Evolutionary conservation across 495 filamentous ascomycete species (phyloP).

Genomic region (Bathelium albidoporum): DNA sequence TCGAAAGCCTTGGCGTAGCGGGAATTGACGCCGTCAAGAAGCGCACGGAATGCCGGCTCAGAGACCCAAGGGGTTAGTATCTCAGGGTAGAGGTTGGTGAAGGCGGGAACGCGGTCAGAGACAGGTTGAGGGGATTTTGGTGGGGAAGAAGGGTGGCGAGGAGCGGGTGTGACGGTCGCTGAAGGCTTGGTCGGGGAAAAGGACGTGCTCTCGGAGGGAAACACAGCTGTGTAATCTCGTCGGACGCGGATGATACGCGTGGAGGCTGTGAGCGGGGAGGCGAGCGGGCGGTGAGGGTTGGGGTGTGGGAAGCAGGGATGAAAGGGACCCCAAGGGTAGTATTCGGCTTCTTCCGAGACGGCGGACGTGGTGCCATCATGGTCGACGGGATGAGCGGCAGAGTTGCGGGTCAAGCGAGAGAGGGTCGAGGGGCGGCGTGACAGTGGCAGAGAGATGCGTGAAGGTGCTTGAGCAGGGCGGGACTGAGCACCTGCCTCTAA

Average conservation of each 20-base stretch:
- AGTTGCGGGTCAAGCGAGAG: constrained; percentile 7
- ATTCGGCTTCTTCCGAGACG: constrained; percentile 25
- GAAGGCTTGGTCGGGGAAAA: no score
- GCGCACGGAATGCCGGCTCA: constrained; percentile 44
- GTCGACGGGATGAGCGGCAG: background rate
- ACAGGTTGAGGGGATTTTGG: constrained; percentile 44
- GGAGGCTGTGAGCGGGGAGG: constrained; percentile 57
- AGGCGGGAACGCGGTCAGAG: constrained; percentile 76
- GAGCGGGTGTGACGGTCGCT: no score
- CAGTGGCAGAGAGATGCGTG: constrained; percentile 20
- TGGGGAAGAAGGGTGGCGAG: background rate
- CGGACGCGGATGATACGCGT: constrained; percentile 87
- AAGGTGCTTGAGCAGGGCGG: background rate
- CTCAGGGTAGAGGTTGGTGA: constrained; percentile 89
- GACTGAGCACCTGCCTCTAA: constrained; percentile 13
- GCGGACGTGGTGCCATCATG: background rate
- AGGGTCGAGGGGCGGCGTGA: constrained; percentile 17
- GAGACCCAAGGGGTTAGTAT: constrained; percentile 76
- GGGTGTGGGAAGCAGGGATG: constrained; percentile 89
- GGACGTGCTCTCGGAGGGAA: no score
- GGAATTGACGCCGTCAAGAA: constrained; percentile 11
- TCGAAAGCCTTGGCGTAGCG: constrained; percentile 6
- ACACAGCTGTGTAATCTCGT: constrained; percentile 57
- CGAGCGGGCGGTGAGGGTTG: constrained; percentile 79
- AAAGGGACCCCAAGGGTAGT: constrained; percentile 65